A percentile compares a stretch with the other conserved stretches of the same genome.
Evolutionary conservation across 2,329 filamentous ascomycete genomes (phyloP).

Genomic region (Pestalotiopsis sp.): DNA sequence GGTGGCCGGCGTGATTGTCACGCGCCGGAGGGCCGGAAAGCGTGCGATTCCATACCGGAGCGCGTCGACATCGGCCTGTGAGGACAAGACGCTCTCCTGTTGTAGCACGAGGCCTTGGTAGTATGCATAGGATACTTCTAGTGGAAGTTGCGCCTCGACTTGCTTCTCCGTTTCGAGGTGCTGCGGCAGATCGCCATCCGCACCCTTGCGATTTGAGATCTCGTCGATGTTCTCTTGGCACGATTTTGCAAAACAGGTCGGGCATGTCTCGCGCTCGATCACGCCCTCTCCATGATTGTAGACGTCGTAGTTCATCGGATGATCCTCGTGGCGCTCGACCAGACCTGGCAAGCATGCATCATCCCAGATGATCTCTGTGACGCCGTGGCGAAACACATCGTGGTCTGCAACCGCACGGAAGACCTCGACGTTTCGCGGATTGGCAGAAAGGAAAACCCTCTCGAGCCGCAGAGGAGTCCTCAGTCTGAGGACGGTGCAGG

Average conservation of each 20-base stretch:
- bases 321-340: background rate
- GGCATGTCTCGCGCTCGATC: background rate
- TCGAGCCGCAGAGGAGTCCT: conserved; percentile 27
- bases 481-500: conserved; percentile 19
- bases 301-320: background rate
- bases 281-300: background rate
- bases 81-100: conserved; percentile 32
- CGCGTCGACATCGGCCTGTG: conserved; percentile 29
- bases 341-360: conserved; percentile 22
- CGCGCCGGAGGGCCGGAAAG: conserved; percentile 36
- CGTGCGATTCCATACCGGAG: conserved; percentile 34
- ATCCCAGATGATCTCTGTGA: conserved; percentile 44
- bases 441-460: conserved; percentile 43
- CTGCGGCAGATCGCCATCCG: background rate
- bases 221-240: background rate
- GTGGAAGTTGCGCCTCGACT: background rate
- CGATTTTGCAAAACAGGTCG: background rate
- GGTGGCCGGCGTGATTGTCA: conserved; percentile 41
- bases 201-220: background rate
- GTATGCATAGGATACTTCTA: conserved; percentile 21
- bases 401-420: conserved; percentile 38
- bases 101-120: conserved; percentile 35
- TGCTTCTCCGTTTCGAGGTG: background rate
- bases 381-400: conserved; percentile 28
- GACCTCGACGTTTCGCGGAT: conserved; percentile 38